Evolutionary conservation across 2,329 filamentous ascomycete species (phyloP).

Genomic region (Calonectria honghensis): DNA sequence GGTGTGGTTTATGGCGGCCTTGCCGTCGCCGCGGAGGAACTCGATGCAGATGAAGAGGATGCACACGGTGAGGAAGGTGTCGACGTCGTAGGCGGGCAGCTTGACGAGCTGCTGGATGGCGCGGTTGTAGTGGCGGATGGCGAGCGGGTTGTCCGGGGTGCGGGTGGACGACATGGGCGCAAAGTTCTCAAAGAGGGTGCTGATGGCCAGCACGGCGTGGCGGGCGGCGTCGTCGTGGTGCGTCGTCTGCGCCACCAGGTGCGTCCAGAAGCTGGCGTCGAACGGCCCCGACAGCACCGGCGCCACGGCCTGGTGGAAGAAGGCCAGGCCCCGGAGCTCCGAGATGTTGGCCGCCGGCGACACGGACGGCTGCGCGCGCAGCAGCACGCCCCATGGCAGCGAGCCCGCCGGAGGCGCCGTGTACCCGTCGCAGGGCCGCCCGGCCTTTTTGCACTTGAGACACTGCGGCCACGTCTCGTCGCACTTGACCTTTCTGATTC

Average conservation of each 20-base stretch:
- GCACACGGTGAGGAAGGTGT: constrained; percentile 63
- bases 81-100: constrained; percentile 50
- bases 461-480: constrained; percentile 73
- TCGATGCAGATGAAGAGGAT: constrained; percentile 67
- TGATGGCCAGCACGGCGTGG: constrained; percentile 63
- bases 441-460: constrained; percentile 70
- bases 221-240: constrained; percentile 61
- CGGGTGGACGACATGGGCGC: constrained; percentile 25
- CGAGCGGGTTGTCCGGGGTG: constrained; percentile 55
- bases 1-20: constrained; percentile 61
- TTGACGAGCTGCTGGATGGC: constrained; percentile 61
- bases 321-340: constrained; percentile 60
- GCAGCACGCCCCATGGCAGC: constrained; percentile 61
- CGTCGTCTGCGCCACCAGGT: constrained; percentile 61
- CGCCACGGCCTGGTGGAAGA: constrained; percentile 62
- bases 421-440: constrained; percentile 74
- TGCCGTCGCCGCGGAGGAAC: constrained; percentile 61
- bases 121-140: constrained; percentile 64
- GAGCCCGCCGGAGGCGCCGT: constrained; percentile 56
- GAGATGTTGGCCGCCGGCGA: constrained; percentile 50
- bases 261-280: constrained; percentile 64
- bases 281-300: constrained; percentile 60
- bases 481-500: constrained; percentile 74
- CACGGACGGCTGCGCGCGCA: constrained; percentile 49
- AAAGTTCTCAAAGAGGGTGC: constrained; percentile 62